Conservation (phyloP, 371 early-diverging fungal species). For the Lichtheimia ornata region DNA sequence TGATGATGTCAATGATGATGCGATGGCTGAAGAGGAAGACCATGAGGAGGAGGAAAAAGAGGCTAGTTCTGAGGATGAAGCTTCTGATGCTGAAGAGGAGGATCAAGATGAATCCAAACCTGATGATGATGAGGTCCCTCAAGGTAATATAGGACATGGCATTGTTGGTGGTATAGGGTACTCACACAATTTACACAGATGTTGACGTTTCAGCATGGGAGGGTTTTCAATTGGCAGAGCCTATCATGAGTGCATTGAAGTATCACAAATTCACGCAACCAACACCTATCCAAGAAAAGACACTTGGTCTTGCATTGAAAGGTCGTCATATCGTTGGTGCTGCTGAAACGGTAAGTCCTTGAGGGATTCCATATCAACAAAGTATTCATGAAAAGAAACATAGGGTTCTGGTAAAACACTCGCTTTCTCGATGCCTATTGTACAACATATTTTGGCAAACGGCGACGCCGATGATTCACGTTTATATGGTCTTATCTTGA, state of each 20-base stretch:
- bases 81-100: no score
- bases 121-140: no score
- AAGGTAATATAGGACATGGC: background rate
- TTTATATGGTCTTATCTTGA: constrained; percentile 64
- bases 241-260: constrained; percentile 67
- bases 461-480: constrained; percentile 28
- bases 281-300: constrained; percentile 92
- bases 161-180: background rate
- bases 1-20: background rate
- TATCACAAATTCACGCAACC: constrained; percentile 78
- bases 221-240: constrained; percentile 45
- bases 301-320: constrained; percentile 70
- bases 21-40: background rate
- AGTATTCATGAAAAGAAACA: background rate
- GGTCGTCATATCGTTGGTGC: constrained; percentile 95
- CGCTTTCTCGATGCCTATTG: constrained; percentile 89
- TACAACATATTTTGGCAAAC: constrained; percentile 56
- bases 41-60: background rate
- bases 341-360: constrained; percentile 83
- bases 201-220: constrained; percentile 67
- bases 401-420: constrained; percentile 94
- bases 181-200: constrained; percentile 15
- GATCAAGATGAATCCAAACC: no score
- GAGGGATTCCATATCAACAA: no score
- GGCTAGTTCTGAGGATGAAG: no score